Evolutionary conservation across 179 eudicot genomes (phyloP), one percentile per base, ranked within the genome.

Genomic region (Corrigiola litoralis): DNA sequence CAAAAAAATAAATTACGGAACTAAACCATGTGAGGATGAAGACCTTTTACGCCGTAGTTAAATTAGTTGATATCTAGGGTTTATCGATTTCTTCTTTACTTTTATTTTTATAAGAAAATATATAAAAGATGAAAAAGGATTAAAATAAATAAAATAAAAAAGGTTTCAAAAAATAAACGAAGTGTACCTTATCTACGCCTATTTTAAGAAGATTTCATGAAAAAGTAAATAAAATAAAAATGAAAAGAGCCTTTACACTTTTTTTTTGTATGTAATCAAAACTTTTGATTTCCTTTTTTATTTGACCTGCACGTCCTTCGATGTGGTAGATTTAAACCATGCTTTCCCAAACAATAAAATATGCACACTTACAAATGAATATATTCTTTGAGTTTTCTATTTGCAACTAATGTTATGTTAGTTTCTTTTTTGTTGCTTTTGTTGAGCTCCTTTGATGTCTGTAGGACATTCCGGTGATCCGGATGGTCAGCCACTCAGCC

Each of bases 261-360:
- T 44, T 28, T 23, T 72, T 53, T 44, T 25, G 42, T 24, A 50
- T 4, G 44, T 29, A 52, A 45, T 59, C 18, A 50, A 33, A 34
- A 45, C 53, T 66, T 50, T 36, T 61, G 18, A 7, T 36, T n/a
- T 6, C 23, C 23, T 27, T 66, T 60, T 54, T 73, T 18, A 12
- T 45, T 16, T 73, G 44, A 61, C 46, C 56, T 74, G 62, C 64
- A 62, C 73, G 56, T 38, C 52, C 72, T 61, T 61, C 37, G 53
- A 67, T 67, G 58, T 74, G 78, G 70, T 68, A 58, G 57, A 55
- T 53, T 70, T 62, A n/a, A 27, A 23, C 45, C 44, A 42, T 53
- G 52, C 55, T 51, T 53, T 62, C 12, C 67, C 20, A 20, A 23
- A 20, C 38, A 44, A 70, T 70, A 53, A 62, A 12, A 51, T 53